phyloP scores from a whole-genome alignment of 2,329 filamentous ascomycete genomes.

The Aspergillus carbonarius region DNA sequence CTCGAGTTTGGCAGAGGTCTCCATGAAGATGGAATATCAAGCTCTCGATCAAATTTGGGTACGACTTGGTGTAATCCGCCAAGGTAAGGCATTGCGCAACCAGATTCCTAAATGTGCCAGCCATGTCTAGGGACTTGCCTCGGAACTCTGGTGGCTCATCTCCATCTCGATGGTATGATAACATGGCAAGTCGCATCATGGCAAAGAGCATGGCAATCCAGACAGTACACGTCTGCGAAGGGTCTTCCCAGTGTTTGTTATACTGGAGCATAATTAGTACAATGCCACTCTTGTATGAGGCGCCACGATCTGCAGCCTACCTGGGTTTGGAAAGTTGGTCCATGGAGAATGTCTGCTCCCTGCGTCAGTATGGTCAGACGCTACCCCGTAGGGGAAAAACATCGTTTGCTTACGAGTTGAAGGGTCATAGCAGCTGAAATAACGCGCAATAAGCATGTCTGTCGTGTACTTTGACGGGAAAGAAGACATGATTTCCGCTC shows the following conservation, averaged over 20 bases:
- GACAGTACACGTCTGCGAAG: constrained; percentile 56
- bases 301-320: constrained; percentile 36
- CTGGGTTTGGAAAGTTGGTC: constrained; percentile 79
- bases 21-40: constrained; percentile 62
- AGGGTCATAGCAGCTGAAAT: constrained; percentile 79
- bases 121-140: constrained; percentile 53
- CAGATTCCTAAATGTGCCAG: constrained; percentile 49
- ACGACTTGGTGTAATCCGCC: constrained; percentile 64
- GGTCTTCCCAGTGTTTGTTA: constrained; percentile 61
- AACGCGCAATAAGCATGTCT: constrained; percentile 81
- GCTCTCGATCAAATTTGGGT: constrained; percentile 60
- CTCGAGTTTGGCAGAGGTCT: constrained; percentile 59
- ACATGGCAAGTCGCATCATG: constrained; percentile 64
- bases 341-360: constrained; percentile 67
- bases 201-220: constrained; percentile 64
- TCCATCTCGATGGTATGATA: constrained; percentile 61
- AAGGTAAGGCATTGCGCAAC: constrained; percentile 64
- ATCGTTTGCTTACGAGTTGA: constrained; percentile 53
- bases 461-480: constrained; percentile 79
- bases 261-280: constrained; percentile 46
- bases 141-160: constrained; percentile 64
- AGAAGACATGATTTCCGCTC: constrained; percentile 73
- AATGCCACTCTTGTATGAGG: not conserved
- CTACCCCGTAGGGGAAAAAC: not conserved
- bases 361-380: constrained; percentile 5